Percentiles rank a stretch among this genome's conserved stretches.
These are phyloP conservation scores for Fusarium musae DNA, from an alignment of 2,329 filamentous ascomycete genomes.

Conservation along the genomic window DNA sequence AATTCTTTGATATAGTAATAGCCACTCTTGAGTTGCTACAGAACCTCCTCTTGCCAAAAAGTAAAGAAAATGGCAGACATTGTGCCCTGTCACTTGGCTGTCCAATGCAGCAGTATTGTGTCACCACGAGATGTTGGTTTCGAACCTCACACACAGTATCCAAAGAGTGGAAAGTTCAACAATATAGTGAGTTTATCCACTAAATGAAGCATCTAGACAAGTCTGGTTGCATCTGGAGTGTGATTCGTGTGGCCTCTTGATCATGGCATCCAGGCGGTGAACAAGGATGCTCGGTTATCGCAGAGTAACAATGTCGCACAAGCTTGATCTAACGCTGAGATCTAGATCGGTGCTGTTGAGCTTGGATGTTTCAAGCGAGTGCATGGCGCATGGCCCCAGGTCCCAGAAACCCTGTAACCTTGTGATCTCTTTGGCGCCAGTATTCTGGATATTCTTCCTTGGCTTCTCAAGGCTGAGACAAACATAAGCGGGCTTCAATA, in stretches of 20 bases:
- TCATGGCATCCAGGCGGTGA: neutral
- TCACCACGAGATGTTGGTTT: neutral
- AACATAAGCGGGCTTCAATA: neutral
- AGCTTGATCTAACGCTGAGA: neutral
- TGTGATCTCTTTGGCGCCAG: neutral
- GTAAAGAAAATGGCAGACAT: too few species aligned
- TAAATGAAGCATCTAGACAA: neutral
- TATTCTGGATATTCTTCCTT: neutral
- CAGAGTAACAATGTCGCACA: neutral
- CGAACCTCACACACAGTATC: neutral
- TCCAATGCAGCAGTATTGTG: neutral
- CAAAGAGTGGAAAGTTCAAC: fast-evolving
- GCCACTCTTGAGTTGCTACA: neutral
- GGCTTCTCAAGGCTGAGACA: too few species aligned
- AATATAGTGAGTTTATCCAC: neutral
- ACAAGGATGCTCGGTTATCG: neutral
- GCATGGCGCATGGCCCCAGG: neutral
- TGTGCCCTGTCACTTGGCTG: neutral
- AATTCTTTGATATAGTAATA: neutral
- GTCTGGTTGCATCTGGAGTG: neutral
- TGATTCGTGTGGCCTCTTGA: neutral
- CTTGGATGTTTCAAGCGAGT: too few species aligned
- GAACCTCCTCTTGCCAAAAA: neutral
- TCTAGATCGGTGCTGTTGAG: neutral
- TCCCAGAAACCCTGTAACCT: neutral